phyloP scores from a whole-genome alignment of 176 grass and related monocot genomes.

The Olyra latifolia region DNA sequence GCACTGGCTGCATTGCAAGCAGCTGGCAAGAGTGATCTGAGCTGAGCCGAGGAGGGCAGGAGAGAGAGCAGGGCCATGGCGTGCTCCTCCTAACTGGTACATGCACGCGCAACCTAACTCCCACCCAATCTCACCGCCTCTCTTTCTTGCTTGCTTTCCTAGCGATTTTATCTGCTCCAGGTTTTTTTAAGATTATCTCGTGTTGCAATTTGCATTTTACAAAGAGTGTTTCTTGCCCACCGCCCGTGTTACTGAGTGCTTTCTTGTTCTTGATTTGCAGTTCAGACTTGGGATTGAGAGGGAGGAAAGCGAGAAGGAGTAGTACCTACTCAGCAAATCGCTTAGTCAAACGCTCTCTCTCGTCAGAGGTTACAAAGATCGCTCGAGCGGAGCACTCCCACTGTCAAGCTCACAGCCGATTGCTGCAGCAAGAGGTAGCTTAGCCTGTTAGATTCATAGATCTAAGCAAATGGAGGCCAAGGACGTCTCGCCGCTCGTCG shows the following conservation, averaged over 20 bases:
- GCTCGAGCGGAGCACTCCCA: conserved; percentile 16
- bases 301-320: not conserved
- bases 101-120: conserved; percentile 31
- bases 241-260: conserved; percentile 5
- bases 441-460: conserved; percentile 19
- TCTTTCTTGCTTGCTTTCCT: not conserved
- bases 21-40: conserved; percentile 13
- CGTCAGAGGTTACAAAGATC: not conserved
- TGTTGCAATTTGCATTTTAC: not conserved
- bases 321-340: not conserved
- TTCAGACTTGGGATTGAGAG: not conserved
- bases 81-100: conserved; percentile 21
- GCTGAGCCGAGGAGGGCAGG: conserved; percentile 1
- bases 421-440: not conserved
- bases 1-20: not conserved
- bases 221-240: not conserved
- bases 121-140: conserved; percentile 35
- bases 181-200: conserved; percentile 21
- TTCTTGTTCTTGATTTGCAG: not conserved
- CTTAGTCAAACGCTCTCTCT: conserved; percentile 9
- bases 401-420: not conserved
- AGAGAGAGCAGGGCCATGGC: conserved; percentile 12
- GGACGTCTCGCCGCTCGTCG: conserved; percentile 49
- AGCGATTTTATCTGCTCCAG: not conserved
- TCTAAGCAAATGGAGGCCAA: conserved; percentile 60